phyloP scores from a whole-genome alignment of 306 rosid genomes.

The Ziziphus jujuba region DNA sequence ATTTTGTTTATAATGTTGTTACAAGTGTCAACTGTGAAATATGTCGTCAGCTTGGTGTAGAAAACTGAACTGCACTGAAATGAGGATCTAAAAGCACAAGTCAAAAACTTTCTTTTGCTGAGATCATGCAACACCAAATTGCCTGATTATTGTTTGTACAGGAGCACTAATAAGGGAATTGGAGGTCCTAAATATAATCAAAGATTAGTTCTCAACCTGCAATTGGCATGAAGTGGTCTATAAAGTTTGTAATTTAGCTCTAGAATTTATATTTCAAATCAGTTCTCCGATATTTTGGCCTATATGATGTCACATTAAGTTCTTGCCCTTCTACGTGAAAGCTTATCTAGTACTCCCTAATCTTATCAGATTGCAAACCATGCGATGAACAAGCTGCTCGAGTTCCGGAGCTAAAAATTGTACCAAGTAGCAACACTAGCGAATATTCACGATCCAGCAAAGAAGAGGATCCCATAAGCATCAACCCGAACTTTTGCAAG shows the following conservation, averaged over 20 bases:
- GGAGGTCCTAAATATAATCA: conserved; percentile 1
- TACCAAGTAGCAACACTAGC: conserved; percentile 3
- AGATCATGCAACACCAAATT: background rate
- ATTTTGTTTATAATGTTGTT: background rate
- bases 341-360: background rate
- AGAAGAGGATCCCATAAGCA: background rate
- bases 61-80: conserved; percentile 9
- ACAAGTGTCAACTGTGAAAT: background rate
- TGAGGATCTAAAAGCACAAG: conserved; percentile 21
- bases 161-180: too few species aligned
- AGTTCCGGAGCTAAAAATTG: background rate
- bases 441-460: background rate
- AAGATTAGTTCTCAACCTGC: too few species aligned
- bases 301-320: background rate
- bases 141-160: too few species aligned
- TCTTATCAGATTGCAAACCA: conserved; percentile 8
- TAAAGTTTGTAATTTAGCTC: conserved; percentile 21
- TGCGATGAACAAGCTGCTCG: conserved; percentile 1
- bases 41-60: background rate
- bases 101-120: background rate
- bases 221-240: too few species aligned
- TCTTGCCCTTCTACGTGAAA: background rate
- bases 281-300: background rate
- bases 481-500: conserved; percentile 5
- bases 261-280: conserved; percentile 10